Percentiles rank a stretch among this genome's conserved stretches.
Conservation (phyloP, 176 grass and related monocot genomes). For the Tillandsia leiboldiana region DNA sequence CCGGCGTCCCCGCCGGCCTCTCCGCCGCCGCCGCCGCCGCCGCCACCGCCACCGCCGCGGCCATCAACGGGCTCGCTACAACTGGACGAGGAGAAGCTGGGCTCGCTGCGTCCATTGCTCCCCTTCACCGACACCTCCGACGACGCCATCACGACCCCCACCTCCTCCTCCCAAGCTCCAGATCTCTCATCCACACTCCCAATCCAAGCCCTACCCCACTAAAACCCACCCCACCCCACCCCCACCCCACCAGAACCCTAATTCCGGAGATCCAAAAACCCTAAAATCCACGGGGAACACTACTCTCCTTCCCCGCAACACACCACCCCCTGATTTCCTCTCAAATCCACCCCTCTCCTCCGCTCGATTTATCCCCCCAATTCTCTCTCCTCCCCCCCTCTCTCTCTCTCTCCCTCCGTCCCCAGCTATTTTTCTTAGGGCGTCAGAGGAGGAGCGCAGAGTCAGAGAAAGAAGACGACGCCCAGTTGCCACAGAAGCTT, state of each 20-base stretch:
- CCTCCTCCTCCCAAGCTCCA: constrained; percentile 4
- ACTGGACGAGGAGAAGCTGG: background rate
- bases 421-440: background rate
- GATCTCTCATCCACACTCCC: constrained; percentile 26
- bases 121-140: constrained; percentile 24
- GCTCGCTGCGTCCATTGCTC: constrained; percentile 11
- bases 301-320: background rate
- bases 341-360: background rate
- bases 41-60: constrained; percentile 10
- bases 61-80: constrained; percentile 15
- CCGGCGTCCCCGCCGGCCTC: background rate
- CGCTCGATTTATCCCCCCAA: background rate
- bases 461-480: background rate
- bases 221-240: background rate
- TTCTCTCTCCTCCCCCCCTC: background rate
- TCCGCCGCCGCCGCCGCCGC: constrained; percentile 15
- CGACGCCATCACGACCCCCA: constrained; percentile 7
- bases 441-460: background rate
- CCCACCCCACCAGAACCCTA: constrained; percentile 18
- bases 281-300: background rate
- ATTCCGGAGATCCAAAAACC: constrained; percentile 13
- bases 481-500: background rate
- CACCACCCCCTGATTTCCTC: background rate
- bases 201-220: background rate
- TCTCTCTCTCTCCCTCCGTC: background rate